Evolutionary conservation across 208 protist genomes (phyloP).

Genomic region (Angomonas deanei): DNA sequence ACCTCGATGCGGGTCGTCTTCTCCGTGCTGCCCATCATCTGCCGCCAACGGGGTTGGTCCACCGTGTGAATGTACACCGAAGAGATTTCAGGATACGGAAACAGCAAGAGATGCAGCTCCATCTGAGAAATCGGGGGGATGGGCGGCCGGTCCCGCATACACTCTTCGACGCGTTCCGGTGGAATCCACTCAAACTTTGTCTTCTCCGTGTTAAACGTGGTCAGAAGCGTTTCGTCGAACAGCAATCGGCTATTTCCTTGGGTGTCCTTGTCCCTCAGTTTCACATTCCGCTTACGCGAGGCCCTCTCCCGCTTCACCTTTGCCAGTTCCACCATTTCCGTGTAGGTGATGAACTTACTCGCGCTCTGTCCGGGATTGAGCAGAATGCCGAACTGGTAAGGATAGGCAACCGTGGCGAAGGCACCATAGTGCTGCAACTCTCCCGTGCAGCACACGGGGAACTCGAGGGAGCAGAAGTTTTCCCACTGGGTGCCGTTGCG

Average conservation of each 20-base stretch:
- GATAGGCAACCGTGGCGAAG: conserved; percentile 67
- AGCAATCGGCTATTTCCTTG: conserved; percentile 18
- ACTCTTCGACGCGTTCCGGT: conserved; percentile 35
- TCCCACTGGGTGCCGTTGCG: conserved; percentile 73
- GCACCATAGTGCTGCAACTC: conserved; percentile 59
- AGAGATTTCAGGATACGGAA: conserved; percentile 50
- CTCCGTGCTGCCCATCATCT: conserved; percentile 51
- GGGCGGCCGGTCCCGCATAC: conserved; percentile 27
- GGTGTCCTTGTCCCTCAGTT: neutral
- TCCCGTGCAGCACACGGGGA: conserved; percentile 74
- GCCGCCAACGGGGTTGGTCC: conserved; percentile 63
- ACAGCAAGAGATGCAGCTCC: conserved; percentile 82
- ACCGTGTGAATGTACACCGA: conserved; percentile 72
- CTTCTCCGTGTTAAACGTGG: conserved; percentile 68
- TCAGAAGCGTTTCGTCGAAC: conserved; percentile 53
- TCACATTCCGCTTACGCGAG: conserved; percentile 6
- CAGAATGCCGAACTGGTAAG: conserved; percentile 56
- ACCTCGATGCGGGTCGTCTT: conserved; percentile 86
- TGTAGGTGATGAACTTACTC: conserved; percentile 88
- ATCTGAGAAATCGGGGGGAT: conserved; percentile 75
- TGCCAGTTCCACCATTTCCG: conserved; percentile 78
- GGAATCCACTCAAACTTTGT: conserved; percentile 64
- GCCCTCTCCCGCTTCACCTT: conserved; percentile 39
- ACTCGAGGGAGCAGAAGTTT: conserved; percentile 71
- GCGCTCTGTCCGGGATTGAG: conserved; percentile 77